These are phyloP conservation scores for Acacia concinna DNA, from an alignment of 331 rosid genomes.

Conservation along the genomic window DNA sequence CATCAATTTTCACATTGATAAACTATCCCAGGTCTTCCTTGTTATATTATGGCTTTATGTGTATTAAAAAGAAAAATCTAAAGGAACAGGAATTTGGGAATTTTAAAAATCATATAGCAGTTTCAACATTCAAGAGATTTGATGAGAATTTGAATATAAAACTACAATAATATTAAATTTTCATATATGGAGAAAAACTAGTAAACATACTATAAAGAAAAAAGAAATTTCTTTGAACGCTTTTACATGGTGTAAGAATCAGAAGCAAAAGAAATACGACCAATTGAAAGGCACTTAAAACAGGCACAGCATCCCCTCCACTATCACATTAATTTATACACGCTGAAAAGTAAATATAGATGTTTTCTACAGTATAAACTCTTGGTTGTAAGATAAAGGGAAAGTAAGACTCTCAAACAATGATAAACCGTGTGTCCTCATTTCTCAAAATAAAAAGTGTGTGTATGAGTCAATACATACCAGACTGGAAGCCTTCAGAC, in stretches of 20 bases:
- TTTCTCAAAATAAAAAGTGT: background rate
- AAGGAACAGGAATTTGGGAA: background rate
- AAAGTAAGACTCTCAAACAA: background rate
- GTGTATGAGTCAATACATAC: background rate
- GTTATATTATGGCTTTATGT: background rate
- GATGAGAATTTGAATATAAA: background rate
- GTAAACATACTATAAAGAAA: background rate
- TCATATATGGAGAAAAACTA: background rate
- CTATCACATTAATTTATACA: too few species aligned
- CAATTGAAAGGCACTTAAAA: background rate
- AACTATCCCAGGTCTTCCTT: background rate
- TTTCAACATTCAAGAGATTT: background rate
- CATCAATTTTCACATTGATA: constrained; percentile 9
- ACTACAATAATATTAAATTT: background rate
- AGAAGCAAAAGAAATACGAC: background rate
- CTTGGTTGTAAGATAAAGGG: background rate
- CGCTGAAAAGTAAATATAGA: background rate
- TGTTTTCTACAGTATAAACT: background rate
- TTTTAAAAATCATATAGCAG: background rate
- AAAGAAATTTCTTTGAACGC: background rate
- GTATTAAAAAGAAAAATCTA: background rate
- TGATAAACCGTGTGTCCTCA: background rate
- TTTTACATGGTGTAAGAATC: background rate
- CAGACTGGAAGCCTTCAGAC: constrained; percentile 2
- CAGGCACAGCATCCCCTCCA: background rate